These are phyloP conservation scores for Lolium perenne DNA, from an alignment of 176 grass and related monocot species.

Conservation along the genomic window DNA sequence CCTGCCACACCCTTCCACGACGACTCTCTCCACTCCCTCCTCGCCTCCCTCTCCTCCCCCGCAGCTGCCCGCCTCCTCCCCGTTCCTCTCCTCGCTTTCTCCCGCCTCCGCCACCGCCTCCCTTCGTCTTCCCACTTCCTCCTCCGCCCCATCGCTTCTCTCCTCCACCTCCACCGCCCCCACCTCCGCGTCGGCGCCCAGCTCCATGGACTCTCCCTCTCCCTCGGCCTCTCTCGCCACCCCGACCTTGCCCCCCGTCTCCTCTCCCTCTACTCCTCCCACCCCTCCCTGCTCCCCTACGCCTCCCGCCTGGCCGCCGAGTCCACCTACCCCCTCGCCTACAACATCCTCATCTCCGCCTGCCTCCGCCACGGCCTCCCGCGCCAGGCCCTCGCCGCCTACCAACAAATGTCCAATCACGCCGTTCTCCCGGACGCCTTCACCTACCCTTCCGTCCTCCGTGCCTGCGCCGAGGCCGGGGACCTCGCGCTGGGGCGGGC, in stretches of 20 bases:
- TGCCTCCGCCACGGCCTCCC: slow-evolving; percentile 52
- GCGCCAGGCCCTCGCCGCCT: slow-evolving; percentile 43
- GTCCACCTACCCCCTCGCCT: slow-evolving; percentile 31
- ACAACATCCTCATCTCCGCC: slow-evolving; percentile 57
- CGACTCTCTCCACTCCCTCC: slow-evolving; percentile 14
- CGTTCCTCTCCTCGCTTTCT: slow-evolving; percentile 46
- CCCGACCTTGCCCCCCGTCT: slow-evolving; percentile 42
- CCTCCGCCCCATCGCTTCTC: slow-evolving; percentile 42
- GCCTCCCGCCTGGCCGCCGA: slow-evolving; percentile 45
- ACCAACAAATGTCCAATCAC: slow-evolving; percentile 38
- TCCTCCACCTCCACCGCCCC: slow-evolving; percentile 37
- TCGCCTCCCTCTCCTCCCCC: slow-evolving; percentile 30
- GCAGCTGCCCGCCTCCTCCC: slow-evolving; percentile 43
- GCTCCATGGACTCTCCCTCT: slow-evolving; percentile 58
- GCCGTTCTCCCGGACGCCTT: slow-evolving; percentile 50
- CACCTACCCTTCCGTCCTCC: slow-evolving; percentile 63
- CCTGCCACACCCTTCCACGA: not conserved
- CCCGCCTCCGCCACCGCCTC: slow-evolving; percentile 45
- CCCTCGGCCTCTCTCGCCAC: slow-evolving; percentile 50
- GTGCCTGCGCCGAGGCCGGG: slow-evolving; percentile 52
- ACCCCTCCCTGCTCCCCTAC: slow-evolving; percentile 46
- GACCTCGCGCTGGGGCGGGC: slow-evolving; percentile 46
- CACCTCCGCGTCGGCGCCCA: slow-evolving; percentile 42
- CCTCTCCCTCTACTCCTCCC: slow-evolving; percentile 51
- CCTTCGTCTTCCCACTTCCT: slow-evolving; percentile 32